Base-by-base conservation (phyloP, 352 stramenopile genomes). In the Nannochloropsis limnetica region DNA sequence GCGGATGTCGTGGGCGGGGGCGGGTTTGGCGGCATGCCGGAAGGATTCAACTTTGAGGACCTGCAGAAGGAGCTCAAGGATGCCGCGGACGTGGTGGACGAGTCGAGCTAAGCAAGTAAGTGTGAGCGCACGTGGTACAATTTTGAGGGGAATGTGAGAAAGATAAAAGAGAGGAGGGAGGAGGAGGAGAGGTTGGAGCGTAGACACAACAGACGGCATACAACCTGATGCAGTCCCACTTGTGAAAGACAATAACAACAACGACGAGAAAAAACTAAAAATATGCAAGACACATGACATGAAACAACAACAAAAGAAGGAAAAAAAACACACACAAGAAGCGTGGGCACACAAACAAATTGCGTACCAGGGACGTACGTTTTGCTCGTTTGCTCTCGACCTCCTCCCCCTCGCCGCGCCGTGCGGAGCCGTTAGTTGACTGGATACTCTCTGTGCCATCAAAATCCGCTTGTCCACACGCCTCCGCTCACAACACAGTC, bases 11-110 rank as follows among this genome's bases (percentile, higher is more conserved):
- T 74, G n/a, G 61, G 61, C 25, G 61, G n/a, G 14, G 44, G 44
- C 44, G 44, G 44, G 11, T 20, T 67, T 29, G 61, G 61, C 15
- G 61, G 25, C 61, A 25, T 74, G n/a, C 61, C 61, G 61, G 61
- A 74, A 2, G 61, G 61, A 20, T 74, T 74, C n/a, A 27, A 74
- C 25, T 74, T 74, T 25, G 61, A 74, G 3, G 61, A 74, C n/a
- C 25, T 74, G 61, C 61, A 74, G n/a, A 74, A 74, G 14, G 61
- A 74, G 61, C 61, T 74, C 3, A 74, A 74, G 61, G 61, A 74
- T 25, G 61, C 61, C 22, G n/a, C 61, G 8, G 37, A 74, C n/a
- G 61, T 74, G 1, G 61, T 74, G n/a, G 61, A 74, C 22, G 61
- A 74, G 20, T 74, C 61, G 61, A 74, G 15, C 25, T 74, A 29